A percentile compares a stretch with the other conserved stretches of the same genome.
phyloP scores from a whole-genome alignment of 306 rosid genomes.

The Coriaria nepalensis region DNA sequence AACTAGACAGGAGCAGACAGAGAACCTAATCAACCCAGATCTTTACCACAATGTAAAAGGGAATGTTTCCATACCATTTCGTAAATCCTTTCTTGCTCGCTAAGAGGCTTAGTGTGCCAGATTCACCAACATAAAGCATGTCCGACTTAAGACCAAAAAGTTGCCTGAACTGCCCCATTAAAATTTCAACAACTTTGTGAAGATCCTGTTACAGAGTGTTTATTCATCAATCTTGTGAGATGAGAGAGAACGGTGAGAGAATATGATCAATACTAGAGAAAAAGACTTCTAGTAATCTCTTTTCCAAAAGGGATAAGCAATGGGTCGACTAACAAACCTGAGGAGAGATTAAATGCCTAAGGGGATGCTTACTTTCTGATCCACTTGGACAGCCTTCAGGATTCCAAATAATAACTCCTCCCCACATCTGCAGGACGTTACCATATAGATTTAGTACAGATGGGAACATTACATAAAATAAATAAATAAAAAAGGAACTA shows the following conservation, averaged over 20 bases:
- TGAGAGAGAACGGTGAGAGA: not conserved
- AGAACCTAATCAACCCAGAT: not conserved
- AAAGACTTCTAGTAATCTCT: not conserved
- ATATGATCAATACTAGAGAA: not conserved
- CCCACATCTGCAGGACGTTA: slow-evolving; percentile 76
- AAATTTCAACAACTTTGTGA: slow-evolving; percentile 55
- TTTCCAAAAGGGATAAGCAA: not conserved
- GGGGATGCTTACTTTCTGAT: slow-evolving; percentile 34
- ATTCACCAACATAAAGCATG: slow-evolving; percentile 40
- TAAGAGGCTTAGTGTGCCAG: slow-evolving; percentile 54
- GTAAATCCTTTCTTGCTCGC: slow-evolving; percentile 85
- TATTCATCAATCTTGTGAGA: slow-evolving; percentile 20
- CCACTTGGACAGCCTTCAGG: slow-evolving; percentile 46
- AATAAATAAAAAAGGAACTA: slow-evolving; percentile 4
- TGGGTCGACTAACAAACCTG: slow-evolving; percentile 43
- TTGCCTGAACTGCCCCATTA: slow-evolving; percentile 89
- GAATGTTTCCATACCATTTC: slow-evolving; percentile 44
- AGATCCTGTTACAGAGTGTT: slow-evolving; percentile 60
- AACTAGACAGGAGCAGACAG: no score
- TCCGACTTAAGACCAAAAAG: slow-evolving; percentile 82
- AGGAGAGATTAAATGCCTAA: slow-evolving; percentile 38
- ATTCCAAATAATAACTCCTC: slow-evolving; percentile 87
- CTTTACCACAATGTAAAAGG: not conserved
- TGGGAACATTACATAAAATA: slow-evolving; percentile 8
- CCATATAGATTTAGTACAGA: slow-evolving; percentile 8